These are phyloP conservation scores for Tuctoria greenei DNA, from an alignment of 176 grass and related monocot genomes.

Conservation along the genomic window DNA sequence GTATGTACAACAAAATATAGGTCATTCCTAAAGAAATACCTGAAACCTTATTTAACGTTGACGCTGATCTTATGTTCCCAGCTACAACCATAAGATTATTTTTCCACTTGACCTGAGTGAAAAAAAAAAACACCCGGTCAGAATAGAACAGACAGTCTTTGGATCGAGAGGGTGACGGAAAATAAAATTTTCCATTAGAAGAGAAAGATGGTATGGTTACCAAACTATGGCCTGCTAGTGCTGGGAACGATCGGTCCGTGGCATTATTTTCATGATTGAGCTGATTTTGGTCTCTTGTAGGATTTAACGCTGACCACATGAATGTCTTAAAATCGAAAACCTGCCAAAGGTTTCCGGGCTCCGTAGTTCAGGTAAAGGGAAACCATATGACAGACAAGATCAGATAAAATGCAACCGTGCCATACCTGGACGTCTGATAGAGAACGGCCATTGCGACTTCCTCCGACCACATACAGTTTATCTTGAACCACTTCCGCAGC, in stretches of 20 bases:
- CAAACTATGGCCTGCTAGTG: slow-evolving; percentile 76
- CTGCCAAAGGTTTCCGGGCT: slow-evolving; percentile 34
- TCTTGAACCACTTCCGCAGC: slow-evolving; percentile 72
- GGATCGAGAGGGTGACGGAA: neutral
- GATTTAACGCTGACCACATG: slow-evolving; percentile 63
- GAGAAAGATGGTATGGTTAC: slow-evolving; percentile 34
- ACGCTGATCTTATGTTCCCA: slow-evolving; percentile 58
- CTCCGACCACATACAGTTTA: slow-evolving; percentile 80
- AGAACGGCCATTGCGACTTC: slow-evolving; percentile 88
- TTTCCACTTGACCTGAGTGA: slow-evolving; percentile 74
- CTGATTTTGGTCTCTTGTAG: slow-evolving; percentile 41
- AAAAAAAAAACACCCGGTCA: slow-evolving; percentile 20
- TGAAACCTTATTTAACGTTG: slow-evolving; percentile 63
- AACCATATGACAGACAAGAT: neutral
- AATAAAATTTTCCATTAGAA: neutral
- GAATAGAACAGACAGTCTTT: slow-evolving; percentile 10
- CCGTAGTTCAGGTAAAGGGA: neutral
- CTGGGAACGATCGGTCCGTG: slow-evolving; percentile 50
- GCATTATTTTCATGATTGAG: slow-evolving; percentile 47
- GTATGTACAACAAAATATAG: slow-evolving; percentile 11
- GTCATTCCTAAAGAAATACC: slow-evolving; percentile 41
- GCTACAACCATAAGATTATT: slow-evolving; percentile 73
- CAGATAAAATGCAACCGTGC: neutral
- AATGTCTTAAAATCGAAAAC: slow-evolving; percentile 86
- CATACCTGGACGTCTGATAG: slow-evolving; percentile 82